Evolutionary conservation across 2,329 filamentous ascomycete species (phyloP), one percentile per base, ranked within the genome.

Genomic region (Penicillium sp.): DNA sequence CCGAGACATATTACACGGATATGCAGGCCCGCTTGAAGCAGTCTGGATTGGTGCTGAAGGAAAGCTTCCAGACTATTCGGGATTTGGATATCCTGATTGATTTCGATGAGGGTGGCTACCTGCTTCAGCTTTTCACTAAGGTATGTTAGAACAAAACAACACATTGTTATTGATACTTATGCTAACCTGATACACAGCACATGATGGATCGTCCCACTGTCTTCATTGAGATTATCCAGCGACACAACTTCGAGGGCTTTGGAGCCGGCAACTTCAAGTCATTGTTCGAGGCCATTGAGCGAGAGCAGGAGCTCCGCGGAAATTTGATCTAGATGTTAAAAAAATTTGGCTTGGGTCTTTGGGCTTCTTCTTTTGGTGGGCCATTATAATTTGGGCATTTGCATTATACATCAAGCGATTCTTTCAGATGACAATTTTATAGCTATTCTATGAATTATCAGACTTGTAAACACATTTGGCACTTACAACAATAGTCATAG

Each of bases 251-350:
- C 72, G 86, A 89, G 30, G 93, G 93, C 0, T 97, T 97, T 65
- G 92, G 93, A 4, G 93, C 92, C 0, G 93, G 93, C 1, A 97
- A 97, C 74, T 97, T 97, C 78, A 96, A 91, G 84, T 91, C 88
- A 57, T 68, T 97, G 65, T 97, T 97, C 67, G 92, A 97, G 79
- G 92, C 93, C 2, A 95, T 97, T 71, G 93, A 97, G 81, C 80
- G 92, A 47, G 92, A 97, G 74, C 93, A 97, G 79, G 91, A 85
- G 42, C 80, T 88, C 72, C 81, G 92, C 52, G 92, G 93, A 1
- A 97, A 96, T 70, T 71, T 96, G 74, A 57, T 75, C 34, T 76
- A 56, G 62, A 30, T 23, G 16, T 32, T 1, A 32, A 16, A 45
- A 38, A 19, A 1, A 18, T 18, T 51, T 14, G 4, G 8, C 5